phyloP scores from a whole-genome alignment of 805 yeast genomes.

The Teunomyces stri region DNA sequence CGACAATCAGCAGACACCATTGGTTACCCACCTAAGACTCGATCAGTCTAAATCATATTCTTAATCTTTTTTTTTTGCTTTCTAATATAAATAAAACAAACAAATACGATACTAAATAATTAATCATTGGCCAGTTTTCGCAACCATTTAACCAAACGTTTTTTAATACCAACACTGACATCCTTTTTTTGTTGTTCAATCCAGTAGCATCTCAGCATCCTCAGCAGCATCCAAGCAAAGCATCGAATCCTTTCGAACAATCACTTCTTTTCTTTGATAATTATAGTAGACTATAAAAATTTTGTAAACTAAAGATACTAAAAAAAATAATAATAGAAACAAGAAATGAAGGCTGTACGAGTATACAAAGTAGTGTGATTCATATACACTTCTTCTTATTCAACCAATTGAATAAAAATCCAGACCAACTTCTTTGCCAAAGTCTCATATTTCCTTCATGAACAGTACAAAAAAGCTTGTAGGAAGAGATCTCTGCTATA shows the following conservation, averaged over 20 bases:
- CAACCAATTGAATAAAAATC: neutral
- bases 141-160: constrained; percentile 1
- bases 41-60: too few relatives aligned
- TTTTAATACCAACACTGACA: neutral
- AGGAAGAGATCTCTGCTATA: constrained; percentile 1
- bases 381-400: constrained; percentile 2
- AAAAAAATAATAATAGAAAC: neutral
- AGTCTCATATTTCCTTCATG: constrained; percentile 1
- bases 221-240: neutral
- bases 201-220: neutral
- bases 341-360: constrained; percentile 4
- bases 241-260: neutral
- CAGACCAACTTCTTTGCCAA: neutral
- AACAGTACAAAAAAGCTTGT: constrained; percentile 1
- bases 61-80: neutral
- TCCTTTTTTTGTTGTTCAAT: neutral
- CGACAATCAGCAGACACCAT: too few relatives aligned
- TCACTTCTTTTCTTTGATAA: neutral
- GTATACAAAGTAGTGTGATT: neutral
- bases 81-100: neutral
- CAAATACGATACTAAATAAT: neutral
- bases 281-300: constrained; percentile 1
- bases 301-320: constrained; percentile 2
- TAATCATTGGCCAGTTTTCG: neutral
- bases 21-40: too few relatives aligned